Evolutionary conservation across 1,284 basidiomycete genomes (phyloP).

Genomic region (Exobasidium rhododendri): DNA sequence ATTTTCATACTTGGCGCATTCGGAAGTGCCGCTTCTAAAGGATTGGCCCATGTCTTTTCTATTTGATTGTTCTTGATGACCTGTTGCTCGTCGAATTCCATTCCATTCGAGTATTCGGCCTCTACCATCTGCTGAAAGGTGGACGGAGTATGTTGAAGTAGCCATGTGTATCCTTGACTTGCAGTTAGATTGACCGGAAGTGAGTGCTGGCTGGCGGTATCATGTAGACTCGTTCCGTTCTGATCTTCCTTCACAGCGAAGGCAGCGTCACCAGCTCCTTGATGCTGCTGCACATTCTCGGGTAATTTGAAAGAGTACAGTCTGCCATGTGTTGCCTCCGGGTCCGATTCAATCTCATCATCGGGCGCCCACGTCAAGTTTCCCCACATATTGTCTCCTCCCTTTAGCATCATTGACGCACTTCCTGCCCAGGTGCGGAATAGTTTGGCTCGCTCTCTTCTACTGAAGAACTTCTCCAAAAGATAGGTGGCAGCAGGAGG

Average conservation of each 20-base stretch:
- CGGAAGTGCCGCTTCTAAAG: conserved; percentile 75
- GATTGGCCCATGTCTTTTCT: conserved; percentile 75
- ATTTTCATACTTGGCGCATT: conserved; percentile 88
- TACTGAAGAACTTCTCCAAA: conserved; percentile 69
- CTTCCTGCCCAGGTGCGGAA: conserved; percentile 95
- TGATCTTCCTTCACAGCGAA: neutral
- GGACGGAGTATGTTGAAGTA: conserved; percentile 76
- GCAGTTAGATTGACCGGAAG: conserved; percentile 64
- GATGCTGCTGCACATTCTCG: conserved; percentile 20
- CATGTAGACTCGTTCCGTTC: conserved; percentile 13
- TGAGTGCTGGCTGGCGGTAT: conserved; percentile 9
- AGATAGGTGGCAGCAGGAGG: conserved; percentile 77
- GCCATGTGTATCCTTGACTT: conserved; percentile 71
- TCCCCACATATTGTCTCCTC: conserved; percentile 88
- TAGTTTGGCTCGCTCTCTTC: conserved; percentile 80
- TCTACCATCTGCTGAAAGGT: conserved; percentile 82
- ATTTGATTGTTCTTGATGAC: conserved; percentile 52
- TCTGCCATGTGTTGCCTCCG: conserved; percentile 62
- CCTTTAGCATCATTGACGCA: conserved; percentile 64
- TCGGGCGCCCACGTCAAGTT: conserved; percentile 58
- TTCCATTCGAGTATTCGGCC: conserved; percentile 87
- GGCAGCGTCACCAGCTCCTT: conserved; percentile 11
- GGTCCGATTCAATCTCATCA: conserved; percentile 21
- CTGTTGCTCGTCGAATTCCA: conserved; percentile 69
- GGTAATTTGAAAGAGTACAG: conserved; percentile 73